These are phyloP conservation scores for Trichoderma citrinoviride DNA, from an alignment of 2,329 filamentous ascomycete species.

Conservation along the genomic window DNA sequence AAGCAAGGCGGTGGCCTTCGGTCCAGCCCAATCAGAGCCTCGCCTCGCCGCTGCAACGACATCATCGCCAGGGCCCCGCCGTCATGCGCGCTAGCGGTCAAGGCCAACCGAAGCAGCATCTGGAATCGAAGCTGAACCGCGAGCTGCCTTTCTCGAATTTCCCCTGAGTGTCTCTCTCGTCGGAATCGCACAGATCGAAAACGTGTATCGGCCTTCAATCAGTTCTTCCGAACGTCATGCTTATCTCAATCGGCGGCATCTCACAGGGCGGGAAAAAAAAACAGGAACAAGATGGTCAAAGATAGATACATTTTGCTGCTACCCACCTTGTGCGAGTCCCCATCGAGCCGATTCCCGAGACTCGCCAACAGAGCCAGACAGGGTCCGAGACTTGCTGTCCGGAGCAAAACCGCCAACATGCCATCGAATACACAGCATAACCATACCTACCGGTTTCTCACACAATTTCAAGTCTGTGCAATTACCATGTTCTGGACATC, in stretches of 20 bases:
- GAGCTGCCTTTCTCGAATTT: too few species aligned
- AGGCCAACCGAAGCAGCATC: not conserved
- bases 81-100: not conserved
- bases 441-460: not conserved
- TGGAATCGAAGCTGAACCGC: too few species aligned
- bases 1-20: not conserved
- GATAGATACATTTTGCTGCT: too few species aligned
- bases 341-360: slow-evolving; percentile 7
- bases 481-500: not conserved
- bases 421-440: not conserved
- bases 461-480: not conserved
- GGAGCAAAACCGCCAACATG: not conserved
- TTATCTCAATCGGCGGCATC: too few species aligned
- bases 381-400: not conserved
- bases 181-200: too few species aligned
- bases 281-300: too few species aligned
- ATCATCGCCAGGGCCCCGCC: not conserved
- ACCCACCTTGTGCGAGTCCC: not conserved
- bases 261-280: too few species aligned
- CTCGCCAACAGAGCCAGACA: not conserved
- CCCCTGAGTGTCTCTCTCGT: too few species aligned
- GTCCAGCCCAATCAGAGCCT: not conserved
- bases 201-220: too few species aligned
- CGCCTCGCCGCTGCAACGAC: not conserved
- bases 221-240: too few species aligned